phyloP scores from a whole-genome alignment of 148 eudicot species.

The Camellia lanceoleosa region DNA sequence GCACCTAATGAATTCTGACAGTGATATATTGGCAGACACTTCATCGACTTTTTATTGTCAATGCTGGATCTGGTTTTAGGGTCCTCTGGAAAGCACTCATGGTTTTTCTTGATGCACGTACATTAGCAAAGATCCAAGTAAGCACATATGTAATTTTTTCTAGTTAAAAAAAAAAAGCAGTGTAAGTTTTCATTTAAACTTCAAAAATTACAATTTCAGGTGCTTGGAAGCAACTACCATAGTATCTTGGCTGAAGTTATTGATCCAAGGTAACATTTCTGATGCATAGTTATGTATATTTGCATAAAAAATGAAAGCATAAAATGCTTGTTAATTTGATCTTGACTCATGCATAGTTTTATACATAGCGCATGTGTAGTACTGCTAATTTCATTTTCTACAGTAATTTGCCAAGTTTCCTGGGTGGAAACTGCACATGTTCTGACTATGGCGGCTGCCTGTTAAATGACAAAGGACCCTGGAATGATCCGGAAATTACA shows the following conservation, averaged over 20 bases:
- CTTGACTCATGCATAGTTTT: neutral
- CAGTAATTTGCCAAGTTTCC: conserved; percentile 58
- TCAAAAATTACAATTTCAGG: conserved; percentile 28
- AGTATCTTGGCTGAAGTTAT: conserved; percentile 44
- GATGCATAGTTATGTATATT: neutral
- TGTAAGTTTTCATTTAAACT: neutral
- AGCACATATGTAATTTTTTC: neutral
- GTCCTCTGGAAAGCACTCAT: conserved; percentile 51
- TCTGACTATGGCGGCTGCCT: conserved; percentile 55
- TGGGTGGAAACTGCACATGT: conserved; percentile 66
- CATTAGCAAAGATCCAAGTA: conserved; percentile 57
- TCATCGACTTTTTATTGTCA: conserved; percentile 47
- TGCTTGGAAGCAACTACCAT: conserved; percentile 50
- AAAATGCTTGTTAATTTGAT: neutral
- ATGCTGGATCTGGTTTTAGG: conserved; percentile 58
- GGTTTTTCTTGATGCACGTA: conserved; percentile 53
- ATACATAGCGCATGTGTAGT: neutral
- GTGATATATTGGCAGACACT: conserved; percentile 43
- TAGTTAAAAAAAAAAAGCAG: neutral
- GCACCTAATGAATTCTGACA: neutral
- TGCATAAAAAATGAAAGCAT: neutral
- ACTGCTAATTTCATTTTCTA: conserved; percentile 8
- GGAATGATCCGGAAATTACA: conserved; percentile 51
- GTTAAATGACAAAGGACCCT: conserved; percentile 61
- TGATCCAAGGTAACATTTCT: conserved; percentile 47